These are phyloP conservation scores for Sporothrix dimorphospora DNA, from an alignment of 2,329 filamentous ascomycete genomes.

Conservation along the genomic window DNA sequence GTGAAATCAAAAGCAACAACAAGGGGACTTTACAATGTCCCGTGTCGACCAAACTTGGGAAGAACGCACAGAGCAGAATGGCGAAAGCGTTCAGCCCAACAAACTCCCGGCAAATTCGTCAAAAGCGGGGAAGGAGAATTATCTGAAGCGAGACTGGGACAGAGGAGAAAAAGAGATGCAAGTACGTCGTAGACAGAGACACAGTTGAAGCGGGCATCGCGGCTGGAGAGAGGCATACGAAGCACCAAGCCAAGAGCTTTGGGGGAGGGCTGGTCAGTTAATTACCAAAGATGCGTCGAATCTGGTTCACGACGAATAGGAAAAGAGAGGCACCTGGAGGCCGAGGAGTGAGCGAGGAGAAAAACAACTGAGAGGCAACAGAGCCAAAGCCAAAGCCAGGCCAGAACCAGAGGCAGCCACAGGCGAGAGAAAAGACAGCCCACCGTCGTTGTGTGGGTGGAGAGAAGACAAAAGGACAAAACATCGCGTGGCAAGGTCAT, in stretches of 20 bases:
- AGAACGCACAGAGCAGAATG: constrained; percentile 14
- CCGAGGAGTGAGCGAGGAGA: constrained; percentile 8
- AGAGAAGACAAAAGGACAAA: constrained; percentile 21
- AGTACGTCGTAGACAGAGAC: background rate
- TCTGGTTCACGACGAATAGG: background rate
- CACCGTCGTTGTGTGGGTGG: constrained; percentile 27
- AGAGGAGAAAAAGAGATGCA: background rate
- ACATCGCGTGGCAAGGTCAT: constrained; percentile 19
- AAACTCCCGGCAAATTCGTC: background rate
- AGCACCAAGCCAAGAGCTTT: background rate
- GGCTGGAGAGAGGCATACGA: background rate
- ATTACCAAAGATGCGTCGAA: constrained; percentile 11
- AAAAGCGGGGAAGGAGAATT: constrained; percentile 12
- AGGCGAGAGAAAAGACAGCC: constrained; percentile 3
- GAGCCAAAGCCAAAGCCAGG: background rate
- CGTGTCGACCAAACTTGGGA: constrained; percentile 14
- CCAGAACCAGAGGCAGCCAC: background rate
- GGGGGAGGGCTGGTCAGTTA: constrained; percentile 13
- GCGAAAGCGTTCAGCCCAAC: background rate
- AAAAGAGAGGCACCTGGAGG: background rate
- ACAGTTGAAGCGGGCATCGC: background rate
- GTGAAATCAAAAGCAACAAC: background rate
- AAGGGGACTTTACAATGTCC: background rate
- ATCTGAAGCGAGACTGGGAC: background rate
- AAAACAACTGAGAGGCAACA: background rate